Percentiles rank a stretch among this genome's conserved stretches.
Conservation (phyloP, 2,329 filamentous ascomycete genomes). For the Colletotrichum tanaceti region DNA sequence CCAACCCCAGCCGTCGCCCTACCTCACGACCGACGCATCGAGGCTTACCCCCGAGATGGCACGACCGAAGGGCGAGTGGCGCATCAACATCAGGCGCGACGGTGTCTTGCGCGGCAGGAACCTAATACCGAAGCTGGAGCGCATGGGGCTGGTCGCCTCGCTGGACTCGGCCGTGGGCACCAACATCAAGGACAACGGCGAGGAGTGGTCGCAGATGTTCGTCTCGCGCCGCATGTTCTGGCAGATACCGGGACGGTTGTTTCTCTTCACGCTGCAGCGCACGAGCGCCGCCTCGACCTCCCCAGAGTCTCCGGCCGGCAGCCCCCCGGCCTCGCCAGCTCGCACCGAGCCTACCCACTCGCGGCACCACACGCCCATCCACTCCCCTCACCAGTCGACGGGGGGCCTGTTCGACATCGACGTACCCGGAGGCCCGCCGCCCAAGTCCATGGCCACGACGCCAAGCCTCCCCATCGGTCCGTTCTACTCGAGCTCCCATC, state of each 20-base stretch:
- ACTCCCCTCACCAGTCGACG: conserved; percentile 47
- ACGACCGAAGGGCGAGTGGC: conserved; percentile 86
- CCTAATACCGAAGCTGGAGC: conserved; percentile 88
- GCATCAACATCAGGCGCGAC: conserved; percentile 83
- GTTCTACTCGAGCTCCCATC: conserved; percentile 83
- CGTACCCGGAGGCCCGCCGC: conserved; percentile 53
- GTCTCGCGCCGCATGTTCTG: conserved; percentile 85
- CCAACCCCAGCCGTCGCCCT: conserved; percentile 77
- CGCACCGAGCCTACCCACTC: conserved; percentile 48
- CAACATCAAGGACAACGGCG: conserved; percentile 68
- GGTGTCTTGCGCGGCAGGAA: conserved; percentile 89
- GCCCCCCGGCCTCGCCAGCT: conserved; percentile 65
- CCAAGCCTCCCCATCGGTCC: conserved; percentile 68
- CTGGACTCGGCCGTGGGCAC: conserved; percentile 81
- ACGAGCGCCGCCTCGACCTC: conserved; percentile 53
- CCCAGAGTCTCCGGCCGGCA: conserved; percentile 64
- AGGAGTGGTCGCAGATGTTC: conserved; percentile 84
- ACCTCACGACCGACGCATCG: conserved; percentile 72
- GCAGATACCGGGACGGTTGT: conserved; percentile 89
- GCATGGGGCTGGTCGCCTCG: conserved; percentile 86
- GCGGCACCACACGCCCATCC: conserved; percentile 41
- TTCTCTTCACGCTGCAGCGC: conserved; percentile 85
- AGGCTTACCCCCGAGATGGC: conserved; percentile 74
- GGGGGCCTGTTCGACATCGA: conserved; percentile 47
- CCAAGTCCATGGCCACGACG: conserved; percentile 48